phyloP scores from a whole-genome alignment of 495 filamentous ascomycete genomes.

The Talaromyces proteolyticus region DNA sequence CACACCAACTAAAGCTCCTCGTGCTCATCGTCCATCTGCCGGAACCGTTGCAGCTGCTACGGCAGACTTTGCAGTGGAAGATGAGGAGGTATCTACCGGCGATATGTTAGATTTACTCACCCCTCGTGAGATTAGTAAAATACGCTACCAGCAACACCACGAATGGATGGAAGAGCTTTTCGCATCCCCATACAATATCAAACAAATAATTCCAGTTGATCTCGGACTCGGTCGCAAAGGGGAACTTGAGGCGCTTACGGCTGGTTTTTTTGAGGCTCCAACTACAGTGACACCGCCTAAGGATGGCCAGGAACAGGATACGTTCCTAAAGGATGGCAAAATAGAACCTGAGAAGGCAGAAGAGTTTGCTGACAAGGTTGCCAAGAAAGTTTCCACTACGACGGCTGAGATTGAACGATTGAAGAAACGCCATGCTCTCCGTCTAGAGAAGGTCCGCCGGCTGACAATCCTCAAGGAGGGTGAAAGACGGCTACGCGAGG shows the following conservation, averaged over 20 bases:
- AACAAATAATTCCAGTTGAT: constrained; percentile 80
- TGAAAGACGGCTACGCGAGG: constrained; percentile 49
- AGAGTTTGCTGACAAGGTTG: constrained; percentile 70
- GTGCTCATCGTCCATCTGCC: constrained; percentile 31
- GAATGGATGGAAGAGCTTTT: constrained; percentile 99
- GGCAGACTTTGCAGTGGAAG: constrained; percentile 60
- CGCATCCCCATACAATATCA: constrained; percentile 74
- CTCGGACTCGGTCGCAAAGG: constrained; percentile 83
- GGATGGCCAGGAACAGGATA: constrained; percentile 28
- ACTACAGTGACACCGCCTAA: constrained; percentile 19
- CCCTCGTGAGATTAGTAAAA: constrained; percentile 78
- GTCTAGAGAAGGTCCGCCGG: constrained; percentile 67
- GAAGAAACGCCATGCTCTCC: constrained; percentile 68
- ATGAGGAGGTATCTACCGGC: constrained; percentile 79
- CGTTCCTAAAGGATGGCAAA: constrained; percentile 50
- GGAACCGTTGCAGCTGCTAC: constrained; percentile 27
- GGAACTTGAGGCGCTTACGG: constrained; percentile 73
- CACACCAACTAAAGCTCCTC: constrained; percentile 26
- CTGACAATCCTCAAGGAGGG: constrained; percentile 57
- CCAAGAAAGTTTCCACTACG: constrained; percentile 56
- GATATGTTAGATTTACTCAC: constrained; percentile 85
- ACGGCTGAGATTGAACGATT: constrained; percentile 76
- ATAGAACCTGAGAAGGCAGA: constrained; percentile 62
- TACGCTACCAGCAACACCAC: constrained; percentile 87
- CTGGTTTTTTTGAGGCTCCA: constrained; percentile 67